Conservation (phyloP, 169 alveolate species). For the Plasmodium gonderi region DNA sequence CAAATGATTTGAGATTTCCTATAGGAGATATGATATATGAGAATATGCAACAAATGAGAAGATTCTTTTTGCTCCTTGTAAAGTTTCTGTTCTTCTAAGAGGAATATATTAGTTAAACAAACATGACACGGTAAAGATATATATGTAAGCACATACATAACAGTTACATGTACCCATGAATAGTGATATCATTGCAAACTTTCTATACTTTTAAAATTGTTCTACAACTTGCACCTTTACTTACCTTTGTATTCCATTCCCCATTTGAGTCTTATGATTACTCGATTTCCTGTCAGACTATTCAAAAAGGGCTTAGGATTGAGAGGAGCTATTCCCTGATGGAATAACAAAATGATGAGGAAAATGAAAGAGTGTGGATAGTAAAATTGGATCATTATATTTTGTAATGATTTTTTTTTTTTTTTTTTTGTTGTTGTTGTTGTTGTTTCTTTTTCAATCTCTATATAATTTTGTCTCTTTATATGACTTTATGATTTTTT, state of each 20-base stretch:
- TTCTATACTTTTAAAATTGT: too few relatives aligned
- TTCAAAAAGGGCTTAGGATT: constrained; percentile 96
- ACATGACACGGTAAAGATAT: not conserved
- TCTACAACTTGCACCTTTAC: not conserved
- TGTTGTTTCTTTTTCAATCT: not conserved
- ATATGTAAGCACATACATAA: not conserved
- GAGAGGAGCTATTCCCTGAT: constrained; percentile 86
- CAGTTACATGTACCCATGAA: too few relatives aligned
- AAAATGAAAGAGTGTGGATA: too few relatives aligned
- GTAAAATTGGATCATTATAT: too few relatives aligned
- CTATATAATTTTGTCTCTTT: not conserved
- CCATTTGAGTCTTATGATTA: constrained; percentile 94
- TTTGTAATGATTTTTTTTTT: too few relatives aligned
- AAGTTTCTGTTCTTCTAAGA: not conserved
- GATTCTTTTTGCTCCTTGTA: too few relatives aligned
- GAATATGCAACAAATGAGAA: too few relatives aligned
- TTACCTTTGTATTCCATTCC: constrained; percentile 96
- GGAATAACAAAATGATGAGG: not conserved
- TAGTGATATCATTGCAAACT: too few relatives aligned
- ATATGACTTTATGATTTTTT: not conserved
- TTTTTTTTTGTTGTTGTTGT: too few relatives aligned
- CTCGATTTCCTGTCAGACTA: constrained; percentile 90
- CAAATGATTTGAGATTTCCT: constrained; percentile 91
- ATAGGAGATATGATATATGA: not conserved
- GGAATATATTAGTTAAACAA: not conserved